Percentiles rank a stretch among this genome's conserved stretches.
phyloP scores from a whole-genome alignment of 805 yeast genomes.

The Candida insectorum region DNA sequence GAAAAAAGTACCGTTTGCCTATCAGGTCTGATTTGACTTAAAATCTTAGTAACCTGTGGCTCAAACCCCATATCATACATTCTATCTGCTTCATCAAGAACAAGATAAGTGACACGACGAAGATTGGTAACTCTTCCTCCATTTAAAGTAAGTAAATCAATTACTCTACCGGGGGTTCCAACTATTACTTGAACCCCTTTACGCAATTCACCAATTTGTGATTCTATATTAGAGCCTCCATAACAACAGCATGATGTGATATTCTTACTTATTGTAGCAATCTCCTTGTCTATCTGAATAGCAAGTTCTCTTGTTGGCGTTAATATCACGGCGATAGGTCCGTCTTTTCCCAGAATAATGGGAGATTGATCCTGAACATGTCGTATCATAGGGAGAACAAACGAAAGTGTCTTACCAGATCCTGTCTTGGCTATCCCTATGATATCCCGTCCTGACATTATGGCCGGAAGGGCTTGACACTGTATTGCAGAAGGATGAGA shows the following conservation, averaged over 20 bases:
- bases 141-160: conserved; percentile 83
- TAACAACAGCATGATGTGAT: conserved; percentile 74
- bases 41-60: conserved; percentile 84
- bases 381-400: conserved; percentile 76
- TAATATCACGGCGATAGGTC: conserved; percentile 76
- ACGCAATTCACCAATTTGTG: conserved; percentile 76
- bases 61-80: conserved; percentile 97
- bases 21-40: conserved; percentile 76
- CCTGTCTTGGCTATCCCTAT: conserved; percentile 97
- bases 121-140: conserved; percentile 72
- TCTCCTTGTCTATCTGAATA: conserved; percentile 71
- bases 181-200: conserved; percentile 77
- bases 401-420: conserved; percentile 91
- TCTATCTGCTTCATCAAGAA: conserved; percentile 93
- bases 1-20: conserved; percentile 87
- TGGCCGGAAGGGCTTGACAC: conserved; percentile 84
- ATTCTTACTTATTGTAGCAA: conserved; percentile 52
- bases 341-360: conserved; percentile 41
- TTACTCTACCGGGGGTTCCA: conserved; percentile 94
- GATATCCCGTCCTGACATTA: conserved; percentile 86
- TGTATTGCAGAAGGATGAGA: conserved; percentile 82
- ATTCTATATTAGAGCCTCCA: conserved; percentile 83
- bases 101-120: conserved; percentile 71
- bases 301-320: conserved; percentile 95
- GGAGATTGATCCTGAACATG: conserved; percentile 76